A percentile compares a stretch with the other conserved stretches of the same genome.
phyloP scores from a whole-genome alignment of 169 alveolate species.

The Babesia bigemina region DNA sequence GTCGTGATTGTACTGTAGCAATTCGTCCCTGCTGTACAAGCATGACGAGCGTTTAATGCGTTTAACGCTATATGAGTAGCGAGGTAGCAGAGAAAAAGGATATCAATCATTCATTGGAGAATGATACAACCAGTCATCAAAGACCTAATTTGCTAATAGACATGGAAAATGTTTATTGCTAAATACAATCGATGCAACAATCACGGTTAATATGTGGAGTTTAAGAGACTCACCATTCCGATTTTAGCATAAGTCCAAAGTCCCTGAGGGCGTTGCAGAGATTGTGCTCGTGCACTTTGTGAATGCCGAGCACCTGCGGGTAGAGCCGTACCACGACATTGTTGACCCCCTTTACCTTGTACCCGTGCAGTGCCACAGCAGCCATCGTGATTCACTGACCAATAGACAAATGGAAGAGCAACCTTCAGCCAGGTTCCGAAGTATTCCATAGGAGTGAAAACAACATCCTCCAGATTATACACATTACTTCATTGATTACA shows the following conservation, averaged over 20 bases:
- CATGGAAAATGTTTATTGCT: too few species aligned
- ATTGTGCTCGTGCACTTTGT: conserved; percentile 67
- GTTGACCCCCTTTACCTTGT: conserved; percentile 47
- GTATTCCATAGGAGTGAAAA: neutral
- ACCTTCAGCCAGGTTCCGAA: neutral
- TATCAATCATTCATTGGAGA: too few species aligned
- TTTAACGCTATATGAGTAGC: too few species aligned
- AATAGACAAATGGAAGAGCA: neutral
- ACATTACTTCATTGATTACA: neutral
- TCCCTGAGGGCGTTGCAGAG: conserved; percentile 68
- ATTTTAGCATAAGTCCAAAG: conserved; percentile 56
- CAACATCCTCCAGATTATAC: neutral
- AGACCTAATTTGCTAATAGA: too few species aligned
- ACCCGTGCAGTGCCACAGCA: conserved; percentile 33
- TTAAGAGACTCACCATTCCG: conserved; percentile 41
- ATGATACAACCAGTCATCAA: too few species aligned
- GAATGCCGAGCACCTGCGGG: conserved; percentile 69
- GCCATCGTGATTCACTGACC: conserved; percentile 12
- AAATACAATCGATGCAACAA: too few species aligned
- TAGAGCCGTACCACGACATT: conserved; percentile 39
- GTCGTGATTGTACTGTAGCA: conserved; percentile 54
- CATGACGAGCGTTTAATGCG: too few species aligned
- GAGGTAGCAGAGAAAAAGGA: too few species aligned
- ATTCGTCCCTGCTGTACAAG: conserved; percentile 18
- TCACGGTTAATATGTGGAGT: too few species aligned